A percentile compares a stretch with the other conserved stretches of the same genome.
These are phyloP conservation scores for Circinella umbellata DNA, from an alignment of 371 early-diverging fungal species.

Conservation along the genomic window DNA sequence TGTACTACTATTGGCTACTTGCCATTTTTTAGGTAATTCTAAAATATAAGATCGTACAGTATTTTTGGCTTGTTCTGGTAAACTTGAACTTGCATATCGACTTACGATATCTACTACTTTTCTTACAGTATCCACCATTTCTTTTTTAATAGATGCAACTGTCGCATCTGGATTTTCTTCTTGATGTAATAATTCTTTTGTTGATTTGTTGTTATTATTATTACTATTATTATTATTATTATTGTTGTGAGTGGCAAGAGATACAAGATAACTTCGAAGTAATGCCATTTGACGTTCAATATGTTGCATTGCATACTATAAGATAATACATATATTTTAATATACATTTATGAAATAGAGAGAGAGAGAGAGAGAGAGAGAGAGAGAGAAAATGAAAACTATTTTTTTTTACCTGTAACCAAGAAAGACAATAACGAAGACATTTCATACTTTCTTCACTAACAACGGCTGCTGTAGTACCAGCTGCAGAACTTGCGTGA, in stretches of 20 bases:
- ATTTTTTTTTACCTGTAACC: constrained; percentile 60
- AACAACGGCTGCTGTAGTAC: constrained; percentile 70
- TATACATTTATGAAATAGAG: too few relatives aligned
- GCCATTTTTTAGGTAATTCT: constrained; percentile 79
- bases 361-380: constrained; percentile 3
- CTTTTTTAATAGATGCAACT: constrained; percentile 64
- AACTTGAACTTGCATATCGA: constrained; percentile 79
- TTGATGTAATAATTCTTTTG: background rate
- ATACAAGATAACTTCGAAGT: constrained; percentile 65
- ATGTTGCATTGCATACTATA: constrained; percentile 78
- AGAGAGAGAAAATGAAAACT: too few relatives aligned
- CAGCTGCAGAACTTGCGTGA: constrained; percentile 65
- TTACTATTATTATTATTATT: too few relatives aligned
- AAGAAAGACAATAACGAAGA: constrained; percentile 77
- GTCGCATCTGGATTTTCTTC: constrained; percentile 14
- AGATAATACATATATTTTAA: too few relatives aligned
- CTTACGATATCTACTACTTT: constrained; percentile 85
- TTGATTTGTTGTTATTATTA: constrained; percentile 15
- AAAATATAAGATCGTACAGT: constrained; percentile 87
- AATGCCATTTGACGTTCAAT: constrained; percentile 78
- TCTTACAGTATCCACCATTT: constrained; percentile 83
- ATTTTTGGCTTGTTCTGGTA: constrained; percentile 80
- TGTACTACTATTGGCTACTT: constrained; percentile 38
- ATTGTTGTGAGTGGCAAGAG: constrained; percentile 54
- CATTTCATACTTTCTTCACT: constrained; percentile 79